Percentiles rank a stretch among this genome's conserved stretches.
phyloP scores from a whole-genome alignment of 148 eudicot genomes.

The Rheum nobile region DNA sequence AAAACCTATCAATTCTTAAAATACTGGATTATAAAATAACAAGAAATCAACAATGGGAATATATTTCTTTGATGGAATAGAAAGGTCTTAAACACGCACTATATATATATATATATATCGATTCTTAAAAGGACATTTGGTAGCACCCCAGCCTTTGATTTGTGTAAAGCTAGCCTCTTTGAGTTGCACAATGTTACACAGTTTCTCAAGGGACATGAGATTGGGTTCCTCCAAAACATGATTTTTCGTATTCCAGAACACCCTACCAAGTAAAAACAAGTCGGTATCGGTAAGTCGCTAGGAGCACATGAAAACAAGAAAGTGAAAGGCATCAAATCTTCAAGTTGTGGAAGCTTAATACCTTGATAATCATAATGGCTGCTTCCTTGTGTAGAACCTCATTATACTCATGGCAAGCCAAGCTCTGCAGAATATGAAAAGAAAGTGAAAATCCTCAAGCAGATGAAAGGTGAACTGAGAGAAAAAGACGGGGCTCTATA shows the following conservation, averaged over 20 bases:
- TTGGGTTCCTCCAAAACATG: constrained; percentile 5
- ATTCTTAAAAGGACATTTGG: no score
- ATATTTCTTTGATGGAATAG: no score
- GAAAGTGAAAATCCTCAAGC: background rate
- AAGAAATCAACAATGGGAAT: no score
- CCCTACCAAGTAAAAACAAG: constrained; percentile 16
- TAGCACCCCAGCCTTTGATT: no score
- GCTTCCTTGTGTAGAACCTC: constrained; percentile 92
- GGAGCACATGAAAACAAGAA: constrained; percentile 6
- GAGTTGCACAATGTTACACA: background rate
- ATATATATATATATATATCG: no score
- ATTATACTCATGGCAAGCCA: constrained; percentile 74
- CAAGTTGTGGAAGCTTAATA: background rate
- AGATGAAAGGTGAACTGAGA: background rate
- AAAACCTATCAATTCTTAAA: no score
- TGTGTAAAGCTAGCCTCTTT: no score
- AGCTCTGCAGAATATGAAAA: constrained; percentile 32
- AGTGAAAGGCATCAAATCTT: constrained; percentile 1
- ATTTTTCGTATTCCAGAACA: constrained; percentile 30
- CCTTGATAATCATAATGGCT: constrained; percentile 85
- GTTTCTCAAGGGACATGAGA: constrained; percentile 1
- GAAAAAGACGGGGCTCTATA: background rate
- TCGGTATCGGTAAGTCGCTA: background rate
- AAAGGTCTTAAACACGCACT: no score
- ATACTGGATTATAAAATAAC: no score